A percentile compares a stretch with the other conserved stretches of the same genome.
Evolutionary conservation across 1,139 yeast species (phyloP).

Genomic region (Torulaspora globosa): DNA sequence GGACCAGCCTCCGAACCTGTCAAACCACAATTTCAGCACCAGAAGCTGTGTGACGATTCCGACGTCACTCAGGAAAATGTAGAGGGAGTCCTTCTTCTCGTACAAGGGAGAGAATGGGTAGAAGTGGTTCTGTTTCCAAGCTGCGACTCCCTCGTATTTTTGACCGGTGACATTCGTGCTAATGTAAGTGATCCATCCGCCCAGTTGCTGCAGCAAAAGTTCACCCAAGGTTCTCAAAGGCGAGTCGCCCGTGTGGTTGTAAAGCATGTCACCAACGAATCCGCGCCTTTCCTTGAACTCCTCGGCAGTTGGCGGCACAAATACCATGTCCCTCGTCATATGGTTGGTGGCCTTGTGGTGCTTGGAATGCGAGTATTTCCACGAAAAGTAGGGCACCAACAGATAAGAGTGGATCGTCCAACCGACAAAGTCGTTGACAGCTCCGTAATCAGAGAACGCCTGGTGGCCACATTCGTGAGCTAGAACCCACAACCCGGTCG

Average conservation of each 20-base stretch:
- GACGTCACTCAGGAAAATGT: constrained; percentile 64
- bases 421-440: constrained; percentile 70
- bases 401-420: constrained; percentile 78
- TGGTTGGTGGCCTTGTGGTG: constrained; percentile 90
- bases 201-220: constrained; percentile 65
- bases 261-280: constrained; percentile 40
- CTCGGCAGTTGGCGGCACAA: constrained; percentile 66
- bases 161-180: constrained; percentile 76
- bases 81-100: constrained; percentile 66
- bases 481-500: constrained; percentile 79
- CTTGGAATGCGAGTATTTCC: constrained; percentile 79
- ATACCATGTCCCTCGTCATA: constrained; percentile 75
- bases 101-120: constrained; percentile 70
- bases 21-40: constrained; percentile 60
- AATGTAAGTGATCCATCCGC: constrained; percentile 70
- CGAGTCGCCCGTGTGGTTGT: constrained; percentile 67
- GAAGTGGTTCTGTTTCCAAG: constrained; percentile 56
- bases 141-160: constrained; percentile 50
- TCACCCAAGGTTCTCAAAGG: constrained; percentile 58
- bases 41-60: constrained; percentile 57
- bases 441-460: constrained; percentile 69
- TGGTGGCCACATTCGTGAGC: constrained; percentile 93
- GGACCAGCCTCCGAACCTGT: constrained; percentile 58
- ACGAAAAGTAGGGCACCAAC: constrained; percentile 79
- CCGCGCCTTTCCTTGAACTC: constrained; percentile 45